These are phyloP conservation scores for Cytospora paraplurivora DNA, from an alignment of 2,329 filamentous ascomycete genomes.

Conservation along the genomic window DNA sequence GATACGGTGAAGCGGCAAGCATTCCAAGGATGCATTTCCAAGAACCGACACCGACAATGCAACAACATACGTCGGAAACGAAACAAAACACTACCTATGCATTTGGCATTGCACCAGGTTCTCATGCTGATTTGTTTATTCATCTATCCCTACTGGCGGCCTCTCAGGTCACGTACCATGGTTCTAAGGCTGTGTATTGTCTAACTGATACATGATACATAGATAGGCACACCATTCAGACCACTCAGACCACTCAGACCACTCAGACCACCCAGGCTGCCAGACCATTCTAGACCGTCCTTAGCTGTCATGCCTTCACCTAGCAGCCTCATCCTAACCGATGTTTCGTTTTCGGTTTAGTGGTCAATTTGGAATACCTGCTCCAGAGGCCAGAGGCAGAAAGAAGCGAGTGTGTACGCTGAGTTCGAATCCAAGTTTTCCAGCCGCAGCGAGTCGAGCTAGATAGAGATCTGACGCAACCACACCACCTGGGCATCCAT, in stretches of 20 bases:
- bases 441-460: not conserved
- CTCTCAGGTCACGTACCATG: slow-evolving; percentile 7
- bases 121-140: not conserved
- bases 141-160: not conserved
- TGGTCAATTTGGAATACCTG: not conserved
- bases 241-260: slow-evolving; percentile 13
- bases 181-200: slow-evolving; percentile 13
- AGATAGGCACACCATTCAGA: slow-evolving; percentile 10
- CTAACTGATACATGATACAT: slow-evolving; percentile 23
- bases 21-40: not conserved
- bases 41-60: not conserved
- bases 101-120: slow-evolving; percentile 9
- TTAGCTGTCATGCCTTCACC: slow-evolving; percentile 19
- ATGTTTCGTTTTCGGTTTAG: not conserved
- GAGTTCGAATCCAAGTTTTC: slow-evolving; percentile 17
- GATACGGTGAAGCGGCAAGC: not conserved
- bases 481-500: not conserved
- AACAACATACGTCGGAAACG: not conserved
- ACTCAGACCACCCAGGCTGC: not conserved
- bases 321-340: slow-evolving; percentile 13
- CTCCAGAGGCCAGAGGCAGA: slow-evolving; percentile 3
- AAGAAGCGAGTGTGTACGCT: slow-evolving; percentile 13
- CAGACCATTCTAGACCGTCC: slow-evolving; percentile 13
- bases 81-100: not conserved
- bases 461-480: slow-evolving; percentile 14